Base-by-base conservation (phyloP, 1,284 basidiomycete species). In the Malassezia japonica region DNA sequence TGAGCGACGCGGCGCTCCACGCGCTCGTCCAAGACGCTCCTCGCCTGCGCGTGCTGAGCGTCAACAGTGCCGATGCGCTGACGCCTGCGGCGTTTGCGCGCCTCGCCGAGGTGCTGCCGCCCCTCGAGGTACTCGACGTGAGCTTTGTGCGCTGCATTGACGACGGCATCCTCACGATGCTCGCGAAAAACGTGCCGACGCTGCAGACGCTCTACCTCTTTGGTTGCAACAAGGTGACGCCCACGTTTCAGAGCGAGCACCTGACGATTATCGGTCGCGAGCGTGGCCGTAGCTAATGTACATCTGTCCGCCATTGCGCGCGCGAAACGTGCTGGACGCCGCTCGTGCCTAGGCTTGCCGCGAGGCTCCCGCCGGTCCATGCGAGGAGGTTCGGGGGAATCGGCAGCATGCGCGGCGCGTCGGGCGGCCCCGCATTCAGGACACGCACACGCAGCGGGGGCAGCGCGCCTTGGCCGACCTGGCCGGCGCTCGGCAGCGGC, bases 71-170 rank as follows among this genome's bases (percentile, higher is more conserved):
- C 82, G 85, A 83, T 79, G 64, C 78, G 1, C 77, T 82, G 1
- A 78, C 79, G 0, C 20, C 28, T 6, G 23, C 33, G 2, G 50
- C 25, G 9, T 77, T 79, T 28, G 79, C 80, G 9, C 78, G 79
- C 1, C 73, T 94, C 32, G 62, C 65, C 13, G 52, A 50, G 32
- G 57, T 55, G 15, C 49, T 57, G n/a, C 57, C 53, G 4, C 46
- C 37, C 7, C 65, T 95, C 60, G 76, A 74, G 57, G 78, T 76
- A 64, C 65, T 96, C 29, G 87, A 98, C 65, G 72, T 94, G 6
- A 84, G 89, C 1, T 98, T 87, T 80, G 91, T 90, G 59, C 76
- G 92, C 35, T 79, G 81, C 31, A 79, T 87, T 27, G 85, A 91
- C 59, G 86, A 98, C 72, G 88, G 84, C 64, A 77, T 85, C 1